Evolutionary conservation across 768 basidiomycete genomes (phyloP), one percentile per base, ranked within the genome.

Genomic region (Lepiota venenata): DNA sequence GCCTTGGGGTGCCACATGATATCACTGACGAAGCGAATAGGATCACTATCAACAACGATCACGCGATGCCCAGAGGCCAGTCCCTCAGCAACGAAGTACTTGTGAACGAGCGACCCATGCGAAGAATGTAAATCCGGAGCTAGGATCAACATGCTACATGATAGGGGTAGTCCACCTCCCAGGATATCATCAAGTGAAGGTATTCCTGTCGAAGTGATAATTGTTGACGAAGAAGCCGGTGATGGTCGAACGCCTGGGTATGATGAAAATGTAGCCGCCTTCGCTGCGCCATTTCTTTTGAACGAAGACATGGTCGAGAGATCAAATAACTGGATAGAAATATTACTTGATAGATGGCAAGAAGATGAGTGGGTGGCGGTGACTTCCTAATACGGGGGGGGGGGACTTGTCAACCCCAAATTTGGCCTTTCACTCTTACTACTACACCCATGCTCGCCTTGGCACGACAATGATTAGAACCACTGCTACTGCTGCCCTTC

Each of bases 171-270:
- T 15, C 94, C 93, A 25, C 93, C 94, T 51, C 94, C 94, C 37
- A 98, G 83, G 57, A 98, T 82, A 66, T 98, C 97, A 69, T 99
- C 97, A 18, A 99, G 77, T 11, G 94, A 93, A 22, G 93, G 85
- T 8, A 98, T 83, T 2, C 97, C 97, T 4, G 91, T 91, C 1
- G 95, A 95, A 6, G 81, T 84, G 56, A 87, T 71, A 52, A 76
- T 62, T 0, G 81, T 85, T 16, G 77, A 72, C 36, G 75, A 66
- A 3, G 85, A 82, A 27, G 77, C 75, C 5, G 85, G 77, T 14
- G 80, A 88, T 32, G 74, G 50, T 35, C 80, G 82, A 40, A 86
- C 85, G 11, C 86, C 87, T 12, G 74, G 59, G 40, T 75, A 72
- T 27, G 69, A 65, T 36, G 64, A 64, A 16, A 59, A 48, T 32